Evolutionary conservation across 768 basidiomycete species (phyloP), one percentile per base, ranked within the genome.

Genomic region (Cystofilobasidium bisporidii): DNA sequence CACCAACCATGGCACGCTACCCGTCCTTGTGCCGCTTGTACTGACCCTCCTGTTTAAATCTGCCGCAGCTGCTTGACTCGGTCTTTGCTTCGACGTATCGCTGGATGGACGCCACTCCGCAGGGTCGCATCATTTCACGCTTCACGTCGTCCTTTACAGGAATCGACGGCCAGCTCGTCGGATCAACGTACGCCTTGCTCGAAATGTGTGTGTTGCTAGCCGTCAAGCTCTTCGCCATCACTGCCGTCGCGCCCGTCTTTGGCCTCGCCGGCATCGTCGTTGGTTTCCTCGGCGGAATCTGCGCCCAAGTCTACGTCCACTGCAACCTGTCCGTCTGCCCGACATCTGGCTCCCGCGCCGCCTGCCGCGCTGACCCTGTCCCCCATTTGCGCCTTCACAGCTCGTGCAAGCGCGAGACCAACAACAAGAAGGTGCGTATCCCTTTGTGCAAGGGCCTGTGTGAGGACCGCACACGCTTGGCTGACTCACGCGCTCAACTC

Each of bases 61-160:
- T 36, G 6, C 36, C 12, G 5, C 12, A 68, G 58, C 63, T 69
- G 9, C 45, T 69, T n/a, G 41, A 57, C 36, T 30, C 38, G 45
- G 41, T 69, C 68, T 64, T 69, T 36, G 48, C 68, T 20, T 50
- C 72, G 0, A 69, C 73, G 5, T 38, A 72, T 32, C 81, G 82
- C 67, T 83, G 81, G 80, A 76, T 83, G 9, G 82, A 83, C 69
- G 11, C 28, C 28, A 56, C 53, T 15, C 53, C 53, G 1, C 5
- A 2, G 17, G 53, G 53, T 24, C 82, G 86, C 5, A 82, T 88
- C 60, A 83, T 87, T 48, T 78, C 84, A 33, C 81, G 86, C 60
- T 83, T 83, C 73, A 87, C 85, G 1, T 82, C 62, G 11, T 63
- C 64, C 22, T 59, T 56, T 22, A n/a, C 62, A n/a, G 40, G 45